Evolutionary conservation across 352 stramenopile genomes (phyloP).

Genomic region (Phytopythium montanum): DNA sequence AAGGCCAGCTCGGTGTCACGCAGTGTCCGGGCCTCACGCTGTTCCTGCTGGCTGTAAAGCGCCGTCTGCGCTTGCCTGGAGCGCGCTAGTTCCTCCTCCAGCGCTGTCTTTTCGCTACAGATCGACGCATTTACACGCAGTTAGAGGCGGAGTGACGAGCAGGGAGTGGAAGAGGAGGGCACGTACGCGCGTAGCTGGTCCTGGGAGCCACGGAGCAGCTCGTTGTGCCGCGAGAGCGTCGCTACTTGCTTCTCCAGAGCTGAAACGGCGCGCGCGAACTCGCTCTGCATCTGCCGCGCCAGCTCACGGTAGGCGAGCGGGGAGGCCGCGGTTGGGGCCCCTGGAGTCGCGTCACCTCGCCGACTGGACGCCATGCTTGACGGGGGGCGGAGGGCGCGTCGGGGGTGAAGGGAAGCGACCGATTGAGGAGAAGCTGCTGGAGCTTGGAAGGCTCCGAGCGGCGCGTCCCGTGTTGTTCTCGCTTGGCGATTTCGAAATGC

Average conservation of each 20-base stretch:
- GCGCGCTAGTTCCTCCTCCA: slow-evolving; percentile 15
- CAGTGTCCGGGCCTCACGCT: slow-evolving; percentile 11
- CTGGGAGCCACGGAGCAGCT: slow-evolving; percentile 22
- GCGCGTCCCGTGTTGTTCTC: not conserved
- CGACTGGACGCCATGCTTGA: not conserved
- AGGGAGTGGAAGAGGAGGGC: not conserved
- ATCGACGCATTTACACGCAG: not conserved
- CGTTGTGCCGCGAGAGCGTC: slow-evolving; percentile 47
- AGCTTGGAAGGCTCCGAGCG: not conserved
- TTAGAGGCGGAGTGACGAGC: not conserved
- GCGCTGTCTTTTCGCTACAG: slow-evolving; percentile 10
- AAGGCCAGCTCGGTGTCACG: slow-evolving; percentile 20
- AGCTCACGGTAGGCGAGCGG: slow-evolving; percentile 24
- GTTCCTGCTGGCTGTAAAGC: slow-evolving; percentile 9
- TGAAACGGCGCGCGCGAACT: slow-evolving; percentile 44
- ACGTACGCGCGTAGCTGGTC: slow-evolving; percentile 12
- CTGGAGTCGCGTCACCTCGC: not conserved
- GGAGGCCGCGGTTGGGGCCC: slow-evolving; percentile 6
- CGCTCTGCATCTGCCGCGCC: slow-evolving; percentile 54
- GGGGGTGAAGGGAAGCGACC: not conserved
- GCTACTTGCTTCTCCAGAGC: slow-evolving; percentile 58
- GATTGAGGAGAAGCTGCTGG: not conserved
- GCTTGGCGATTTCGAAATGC: slow-evolving; percentile 1
- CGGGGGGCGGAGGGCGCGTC: not conserved
- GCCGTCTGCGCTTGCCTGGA: not conserved